Percentiles rank a stretch among this genome's conserved stretches.
These are phyloP conservation scores for Chaetomium olivaceum DNA, from an alignment of 2,329 filamentous ascomycete species.

Conservation along the genomic window DNA sequence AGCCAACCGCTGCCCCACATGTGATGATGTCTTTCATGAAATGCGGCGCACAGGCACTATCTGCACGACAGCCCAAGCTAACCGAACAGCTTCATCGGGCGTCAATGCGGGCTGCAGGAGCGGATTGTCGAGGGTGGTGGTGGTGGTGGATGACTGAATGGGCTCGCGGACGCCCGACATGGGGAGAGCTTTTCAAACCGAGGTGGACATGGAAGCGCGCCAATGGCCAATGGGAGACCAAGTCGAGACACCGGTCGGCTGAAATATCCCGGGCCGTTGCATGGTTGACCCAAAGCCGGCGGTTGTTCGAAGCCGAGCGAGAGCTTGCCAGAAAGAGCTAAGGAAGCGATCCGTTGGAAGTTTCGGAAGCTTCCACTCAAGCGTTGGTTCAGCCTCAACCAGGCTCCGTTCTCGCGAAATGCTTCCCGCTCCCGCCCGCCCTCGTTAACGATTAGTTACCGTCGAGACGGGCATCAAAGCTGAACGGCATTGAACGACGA, in stretches of 20 bases:
- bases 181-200: neutral
- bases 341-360: neutral
- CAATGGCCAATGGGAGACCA: neutral
- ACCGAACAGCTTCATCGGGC: slow-evolving; percentile 21
- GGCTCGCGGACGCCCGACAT: neutral
- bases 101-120: slow-evolving; percentile 25
- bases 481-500: neutral
- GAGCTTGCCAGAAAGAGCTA: slow-evolving; percentile 7
- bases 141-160: neutral
- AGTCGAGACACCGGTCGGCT: neutral
- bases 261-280: neutral
- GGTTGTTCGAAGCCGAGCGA: neutral
- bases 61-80: slow-evolving; percentile 24
- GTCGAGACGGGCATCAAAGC: neutral
- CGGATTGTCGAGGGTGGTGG: neutral
- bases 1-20: slow-evolving; percentile 4
- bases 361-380: slow-evolving; percentile 10
- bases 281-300: neutral
- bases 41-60: slow-evolving; percentile 16
- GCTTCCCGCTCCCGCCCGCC: neutral
- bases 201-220: neutral
- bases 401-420: neutral
- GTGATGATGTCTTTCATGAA: neutral
- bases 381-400: neutral
- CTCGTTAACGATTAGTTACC: neutral